Percentiles rank a stretch among this genome's conserved stretches.
Evolutionary conservation across 148 eudicot species (phyloP).

Genomic region (Pharnaceum exiguum): DNA sequence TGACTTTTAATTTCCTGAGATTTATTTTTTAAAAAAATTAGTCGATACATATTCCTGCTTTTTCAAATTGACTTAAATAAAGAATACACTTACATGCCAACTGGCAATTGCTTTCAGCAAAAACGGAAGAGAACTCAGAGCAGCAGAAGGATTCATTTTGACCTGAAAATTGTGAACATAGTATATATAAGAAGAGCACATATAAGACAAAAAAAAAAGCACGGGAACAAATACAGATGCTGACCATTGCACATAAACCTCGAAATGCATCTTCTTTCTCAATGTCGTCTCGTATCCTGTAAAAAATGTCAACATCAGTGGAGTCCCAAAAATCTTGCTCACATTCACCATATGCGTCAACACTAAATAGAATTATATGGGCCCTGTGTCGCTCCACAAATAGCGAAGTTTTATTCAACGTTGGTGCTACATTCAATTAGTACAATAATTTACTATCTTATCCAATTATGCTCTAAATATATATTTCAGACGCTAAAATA

Average conservation of each 20-base stretch:
- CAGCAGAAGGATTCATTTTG: conserved; percentile 82
- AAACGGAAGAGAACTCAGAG: conserved; percentile 70
- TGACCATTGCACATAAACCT: conserved; percentile 96
- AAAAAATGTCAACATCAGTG: conserved; percentile 20
- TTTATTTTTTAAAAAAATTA: conserved; percentile 10
- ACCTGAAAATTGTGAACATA: conserved; percentile 50
- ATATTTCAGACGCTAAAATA: no score
- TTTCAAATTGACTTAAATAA: not conserved
- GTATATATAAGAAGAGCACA: conserved; percentile 6
- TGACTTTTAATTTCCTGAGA: conserved; percentile 84
- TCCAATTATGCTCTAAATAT: no score
- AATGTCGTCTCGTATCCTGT: conserved; percentile 94
- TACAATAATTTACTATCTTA: no score
- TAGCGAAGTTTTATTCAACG: no score
- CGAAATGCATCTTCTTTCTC: conserved; percentile 99
- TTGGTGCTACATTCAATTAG: no score
- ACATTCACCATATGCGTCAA: not conserved
- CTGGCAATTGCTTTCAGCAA: conserved; percentile 91
- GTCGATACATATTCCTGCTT: not conserved
- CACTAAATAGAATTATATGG: not conserved
- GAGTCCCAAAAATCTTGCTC: not conserved
- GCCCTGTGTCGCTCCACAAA: no score
- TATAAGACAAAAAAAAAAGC: not conserved
- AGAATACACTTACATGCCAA: conserved; percentile 74
- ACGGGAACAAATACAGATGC: conserved; percentile 5